phyloP scores from a whole-genome alignment of 2,329 filamentous ascomycete species.

The Fusarium illudens region DNA sequence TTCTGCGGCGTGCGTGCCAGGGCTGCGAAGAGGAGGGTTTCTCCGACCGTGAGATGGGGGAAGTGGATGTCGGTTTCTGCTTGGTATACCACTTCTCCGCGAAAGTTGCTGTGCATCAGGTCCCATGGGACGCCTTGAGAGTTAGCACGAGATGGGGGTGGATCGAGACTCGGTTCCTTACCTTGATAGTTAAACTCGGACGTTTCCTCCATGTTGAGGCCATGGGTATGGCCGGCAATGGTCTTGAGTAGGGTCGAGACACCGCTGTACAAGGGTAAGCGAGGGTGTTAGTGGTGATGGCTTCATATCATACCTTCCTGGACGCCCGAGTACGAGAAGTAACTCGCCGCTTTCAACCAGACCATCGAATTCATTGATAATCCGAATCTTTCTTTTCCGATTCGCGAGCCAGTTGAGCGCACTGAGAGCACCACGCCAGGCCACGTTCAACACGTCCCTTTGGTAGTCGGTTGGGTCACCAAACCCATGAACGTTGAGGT shows the following conservation, averaged over 20 bases:
- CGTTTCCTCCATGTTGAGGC: slow-evolving; percentile 11
- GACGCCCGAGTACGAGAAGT: slow-evolving; percentile 20
- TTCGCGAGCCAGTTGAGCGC: slow-evolving; percentile 5
- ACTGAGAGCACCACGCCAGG: slow-evolving; percentile 10
- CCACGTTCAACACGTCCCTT: slow-evolving; percentile 20
- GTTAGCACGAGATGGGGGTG: not conserved
- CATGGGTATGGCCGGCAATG: slow-evolving; percentile 23
- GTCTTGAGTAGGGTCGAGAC: slow-evolving; percentile 27
- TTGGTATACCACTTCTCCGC: slow-evolving; percentile 26
- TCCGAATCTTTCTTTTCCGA: slow-evolving; percentile 16
- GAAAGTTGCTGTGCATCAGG: slow-evolving; percentile 20
- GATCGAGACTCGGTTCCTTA: not conserved
- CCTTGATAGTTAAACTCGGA: slow-evolving; percentile 28
- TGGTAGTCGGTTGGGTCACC: slow-evolving; percentile 21
- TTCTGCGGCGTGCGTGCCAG: slow-evolving; percentile 21
- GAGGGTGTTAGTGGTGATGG: not conserved
- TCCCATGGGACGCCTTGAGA: slow-evolving; percentile 16
- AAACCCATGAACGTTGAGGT: slow-evolving; percentile 20
- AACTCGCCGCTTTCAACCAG: slow-evolving; percentile 26
- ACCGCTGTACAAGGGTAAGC: slow-evolving; percentile 5
- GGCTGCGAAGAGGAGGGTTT: slow-evolving; percentile 22
- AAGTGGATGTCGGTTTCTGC: slow-evolving; percentile 27
- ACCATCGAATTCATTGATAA: slow-evolving; percentile 25
- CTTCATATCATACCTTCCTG: slow-evolving; percentile 25
- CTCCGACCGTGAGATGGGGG: slow-evolving; percentile 25